Percentiles rank a stretch among this genome's conserved stretches.
Conservation (phyloP, 2,329 filamentous ascomycete species). For the Colletotrichum coccodes region DNA sequence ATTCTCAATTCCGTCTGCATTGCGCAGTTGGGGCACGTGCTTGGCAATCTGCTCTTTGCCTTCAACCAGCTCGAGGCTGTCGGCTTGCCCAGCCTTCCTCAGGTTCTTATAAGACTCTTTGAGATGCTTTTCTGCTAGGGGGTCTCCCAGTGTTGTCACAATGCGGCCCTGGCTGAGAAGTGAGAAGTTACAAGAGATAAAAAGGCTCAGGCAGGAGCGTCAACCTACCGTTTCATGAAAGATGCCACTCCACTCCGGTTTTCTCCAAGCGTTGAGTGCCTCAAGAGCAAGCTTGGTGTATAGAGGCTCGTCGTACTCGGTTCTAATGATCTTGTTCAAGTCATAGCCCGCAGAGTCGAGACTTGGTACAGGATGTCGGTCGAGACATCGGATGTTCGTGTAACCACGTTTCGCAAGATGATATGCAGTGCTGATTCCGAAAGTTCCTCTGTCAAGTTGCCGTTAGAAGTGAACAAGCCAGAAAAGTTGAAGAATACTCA, state of each 20-base stretch:
- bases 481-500: neutral
- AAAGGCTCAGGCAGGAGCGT: neutral
- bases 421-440: slow-evolving; percentile 28
- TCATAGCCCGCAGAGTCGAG: slow-evolving; percentile 33
- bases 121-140: slow-evolving; percentile 22
- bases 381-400: slow-evolving; percentile 30
- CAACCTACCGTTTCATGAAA: slow-evolving; percentile 32
- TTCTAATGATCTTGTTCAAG: slow-evolving; percentile 30
- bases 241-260: slow-evolving; percentile 22
- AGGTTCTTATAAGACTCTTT: slow-evolving; percentile 28
- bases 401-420: slow-evolving; percentile 33
- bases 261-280: slow-evolving; percentile 30
- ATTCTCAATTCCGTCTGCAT: slow-evolving; percentile 15
- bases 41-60: slow-evolving; percentile 20
- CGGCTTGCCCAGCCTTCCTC: slow-evolving; percentile 7
- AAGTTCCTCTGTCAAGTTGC: neutral
- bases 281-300: slow-evolving; percentile 15
- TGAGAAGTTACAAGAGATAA: neutral
- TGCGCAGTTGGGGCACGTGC: slow-evolving; percentile 20
- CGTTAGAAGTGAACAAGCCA: no score
- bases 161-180: slow-evolving; percentile 26
- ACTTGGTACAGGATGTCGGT: slow-evolving; percentile 27
- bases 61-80: slow-evolving; percentile 9
- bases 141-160: slow-evolving; percentile 25
- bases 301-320: slow-evolving; percentile 26